phyloP scores from a whole-genome alignment of 2,329 filamentous ascomycete genomes.

The Macrophomina phaseolina region DNA sequence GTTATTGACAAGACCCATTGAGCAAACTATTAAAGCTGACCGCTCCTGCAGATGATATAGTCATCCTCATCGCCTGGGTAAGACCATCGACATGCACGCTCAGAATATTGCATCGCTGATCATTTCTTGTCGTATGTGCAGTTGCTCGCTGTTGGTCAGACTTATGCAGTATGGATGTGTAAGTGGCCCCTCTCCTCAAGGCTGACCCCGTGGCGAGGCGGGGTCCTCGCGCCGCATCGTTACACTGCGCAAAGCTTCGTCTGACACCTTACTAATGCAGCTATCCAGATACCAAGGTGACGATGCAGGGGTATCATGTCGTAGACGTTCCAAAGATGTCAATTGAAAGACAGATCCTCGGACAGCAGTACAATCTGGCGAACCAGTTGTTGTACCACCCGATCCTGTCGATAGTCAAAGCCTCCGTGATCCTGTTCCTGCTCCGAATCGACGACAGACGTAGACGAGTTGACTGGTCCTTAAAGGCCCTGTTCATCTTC shows the following conservation, averaged over 20 bases:
- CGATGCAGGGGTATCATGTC: conserved; percentile 41
- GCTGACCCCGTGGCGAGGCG: neutral
- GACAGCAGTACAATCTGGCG: conserved; percentile 42
- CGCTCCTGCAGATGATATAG: conserved; percentile 8
- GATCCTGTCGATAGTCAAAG: conserved; percentile 43
- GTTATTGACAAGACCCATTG: neutral
- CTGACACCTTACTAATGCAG: conserved; percentile 3
- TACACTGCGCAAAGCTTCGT: neutral
- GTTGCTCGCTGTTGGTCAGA: conserved; percentile 11
- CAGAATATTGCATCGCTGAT: neutral
- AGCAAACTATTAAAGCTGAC: neutral
- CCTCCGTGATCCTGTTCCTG: conserved; percentile 46
- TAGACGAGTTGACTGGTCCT: conserved; percentile 36
- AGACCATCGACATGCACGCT: neutral
- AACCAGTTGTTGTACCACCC: conserved; percentile 48
- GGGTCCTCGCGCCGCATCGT: neutral
- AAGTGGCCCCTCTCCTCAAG: neutral
- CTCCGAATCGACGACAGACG: conserved; percentile 44
- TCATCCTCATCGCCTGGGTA: conserved; percentile 20
- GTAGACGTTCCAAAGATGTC: conserved; percentile 40
- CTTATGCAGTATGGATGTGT: conserved; percentile 22
- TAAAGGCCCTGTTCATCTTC: conserved; percentile 43
- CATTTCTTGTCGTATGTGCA: neutral
- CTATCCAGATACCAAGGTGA: conserved; percentile 36
- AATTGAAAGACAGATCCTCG: conserved; percentile 36